Base-by-base conservation (phyloP, 2,329 filamentous ascomycete species). In the Hymenoscyphus infarciens region DNA sequence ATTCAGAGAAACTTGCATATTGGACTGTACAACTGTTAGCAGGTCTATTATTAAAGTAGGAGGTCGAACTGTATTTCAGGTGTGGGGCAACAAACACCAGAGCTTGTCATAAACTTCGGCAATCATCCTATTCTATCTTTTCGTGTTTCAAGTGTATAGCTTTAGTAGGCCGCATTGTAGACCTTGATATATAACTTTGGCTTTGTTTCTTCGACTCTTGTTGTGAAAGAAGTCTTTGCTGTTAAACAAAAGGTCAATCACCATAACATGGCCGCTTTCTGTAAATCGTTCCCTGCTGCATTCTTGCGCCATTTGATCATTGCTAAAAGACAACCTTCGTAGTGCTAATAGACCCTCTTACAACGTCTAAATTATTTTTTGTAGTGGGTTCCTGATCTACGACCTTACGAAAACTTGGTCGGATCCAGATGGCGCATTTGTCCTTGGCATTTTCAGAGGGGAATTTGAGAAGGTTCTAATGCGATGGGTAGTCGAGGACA, bases 171-270 rank as follows among this genome's bases (percentile, higher is more conserved):
- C 7, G 7, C 5, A 31, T 31, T 31, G 29, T 5, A 31, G 29
- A 31, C 29, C 29, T 31, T 31, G 29, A 31, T 31, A 31, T 7
- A 25, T 11, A 55, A 16, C 27, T 0, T 7, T 29, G 11, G 53
- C 3, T 55, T 55, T 55, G 19, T 19, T 25, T 25, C 33, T 55
- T 55, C 27, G 22, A 31, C 53, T 29, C 29, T 31, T 31, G 29
- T 31, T 31, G 27, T 55, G 53, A 19, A 55, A 31, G 15, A 55
- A 11, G 16, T 55, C 53, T 55, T 55, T 55, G 53, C 53, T 55
- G 22, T 55, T 25, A 31, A 25, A 55, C 19, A 25, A 16, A 27
- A 16, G 16, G 53, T 29, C 29, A 5, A 27, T 16, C 22, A 29
- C 22, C 16, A 27, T 27, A 8, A 25, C 29, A 55, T 33, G 53